Evolutionary conservation across 257 asterid species (phyloP), one percentile per base, ranked within the genome.

Genomic region (Nicotiana tomentosiformis): DNA sequence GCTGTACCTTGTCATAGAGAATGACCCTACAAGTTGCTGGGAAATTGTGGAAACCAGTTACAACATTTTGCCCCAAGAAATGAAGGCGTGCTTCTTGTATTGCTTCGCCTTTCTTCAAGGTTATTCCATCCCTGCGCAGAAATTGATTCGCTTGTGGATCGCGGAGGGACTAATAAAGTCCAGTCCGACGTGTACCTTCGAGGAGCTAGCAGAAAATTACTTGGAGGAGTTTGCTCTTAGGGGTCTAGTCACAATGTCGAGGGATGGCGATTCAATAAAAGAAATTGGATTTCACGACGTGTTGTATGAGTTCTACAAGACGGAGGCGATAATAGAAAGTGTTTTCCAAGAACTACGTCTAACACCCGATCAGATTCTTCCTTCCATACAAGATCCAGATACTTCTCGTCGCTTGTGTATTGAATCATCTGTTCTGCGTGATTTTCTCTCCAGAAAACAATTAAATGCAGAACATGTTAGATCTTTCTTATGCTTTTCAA

Each of bases 51-150:
- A 61, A 16, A 43, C 80, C 69, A 83, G 86, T 60, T 86, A 76
- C 77, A 43, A 77, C 29, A 35, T 77, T 77, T 53, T 86, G 67
- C 85, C 87, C 0, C 18, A 61, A 18, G 77, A 39, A 67, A n/a
- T 82, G 33, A 78, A 77, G 11, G 69, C 82, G 3, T 86, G 83
- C 53, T 87, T 84, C 35, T 58, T 87, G 10, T 87, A 87, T 39
- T 83, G 80, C 5, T 83, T 82, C 7, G 85, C 78, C 11, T 82
- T 87, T 46, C 83, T 79, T 18, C 83, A 78, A 26, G 89, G 81
- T 23, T 62, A 68, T 16, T 84, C 82, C 77, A 87, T 87, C 9
- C 84, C 87, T 1, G 78, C 35, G 0, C 78, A 83, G 83, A 84
- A 70, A 20, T 70, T 70, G 60, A 70, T 70, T 43, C 78, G 60